Evolutionary conservation across 306 rosid genomes (phyloP), one percentile per base, ranked within the genome.

Genomic region (Rosa lucieae): DNA sequence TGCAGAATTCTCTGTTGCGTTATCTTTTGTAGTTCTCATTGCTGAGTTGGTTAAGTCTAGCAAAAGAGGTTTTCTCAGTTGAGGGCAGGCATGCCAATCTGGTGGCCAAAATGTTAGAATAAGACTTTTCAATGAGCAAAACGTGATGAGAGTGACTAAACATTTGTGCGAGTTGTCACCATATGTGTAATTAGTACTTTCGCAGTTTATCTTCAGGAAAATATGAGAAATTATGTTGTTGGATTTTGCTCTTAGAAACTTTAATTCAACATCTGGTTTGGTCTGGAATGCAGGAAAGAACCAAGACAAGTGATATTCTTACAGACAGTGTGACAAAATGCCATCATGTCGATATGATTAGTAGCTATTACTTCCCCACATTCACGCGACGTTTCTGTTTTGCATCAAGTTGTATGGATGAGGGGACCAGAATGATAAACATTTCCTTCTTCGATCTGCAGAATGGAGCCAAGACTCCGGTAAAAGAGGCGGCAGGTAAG

Each of bases 281-380:
- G 55, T 51, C 26, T n/a, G 74, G 86, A 82, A 52, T 75, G 71
- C 70, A 70, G 55, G 84, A 58, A 53, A 78, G 79, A 79, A 80
- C 89, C 77, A 84, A 81, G 87, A 86, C 90, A 85, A 78, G 43
- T 73, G 61, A 85, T 62, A 18, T 73, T 79, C 69, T 48, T 82
- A 82, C 89, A 88, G 48, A 77, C 80, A 83, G 79, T 82, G 85
- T 75, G 93, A 88, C 94, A 89, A 91, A 78, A 52, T 82, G 84
- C 75, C 85, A 89, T 94, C 90, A 83, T 86, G 86, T 78, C 85
- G 70, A 76, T 82, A 90, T 94, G 98, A 92, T 89, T 84, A 89
- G 90, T 89, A 71, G 86, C 93, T 82, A 56, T 89, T 85, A 75
- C 81, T 87, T 69, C 87, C 81, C 85, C 86, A 81, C 59, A 43